Conservation (phyloP, 1,284 basidiomycete genomes). For the Ustilago lituana region DNA sequence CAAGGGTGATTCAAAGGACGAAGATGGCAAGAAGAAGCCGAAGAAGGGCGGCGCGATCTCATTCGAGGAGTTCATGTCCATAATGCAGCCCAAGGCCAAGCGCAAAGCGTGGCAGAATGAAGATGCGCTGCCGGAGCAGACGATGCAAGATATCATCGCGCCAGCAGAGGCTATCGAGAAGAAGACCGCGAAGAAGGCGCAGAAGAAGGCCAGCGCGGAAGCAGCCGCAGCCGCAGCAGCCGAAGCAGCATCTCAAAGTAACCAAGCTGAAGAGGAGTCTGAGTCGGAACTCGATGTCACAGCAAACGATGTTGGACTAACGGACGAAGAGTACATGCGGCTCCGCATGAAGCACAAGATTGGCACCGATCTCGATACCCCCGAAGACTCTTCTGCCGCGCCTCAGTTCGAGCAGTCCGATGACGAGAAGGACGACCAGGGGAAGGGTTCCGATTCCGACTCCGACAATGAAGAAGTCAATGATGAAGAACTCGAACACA, state of each 20-base stretch:
- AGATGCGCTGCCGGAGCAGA: conserved; percentile 43
- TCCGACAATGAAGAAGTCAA: conserved; percentile 28
- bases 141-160: conserved; percentile 30
- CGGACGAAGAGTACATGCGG: conserved; percentile 68
- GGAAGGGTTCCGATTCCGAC: conserved; percentile 26
- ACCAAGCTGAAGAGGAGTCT: conserved; percentile 11
- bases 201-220: conserved; percentile 23
- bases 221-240: conserved; percentile 12
- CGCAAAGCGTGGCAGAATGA: conserved; percentile 64
- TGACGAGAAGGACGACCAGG: conserved; percentile 48
- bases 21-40: conserved; percentile 17
- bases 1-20: conserved; percentile 8
- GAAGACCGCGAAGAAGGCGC: conserved; percentile 38
- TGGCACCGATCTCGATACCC: conserved; percentile 50
- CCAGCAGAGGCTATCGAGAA: conserved; percentile 26
- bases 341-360: conserved; percentile 67
- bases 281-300: conserved; percentile 49
- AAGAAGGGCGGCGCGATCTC: conserved; percentile 48
- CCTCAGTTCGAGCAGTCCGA: conserved; percentile 63
- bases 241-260: background rate
- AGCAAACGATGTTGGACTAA: conserved; percentile 57
- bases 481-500: conserved; percentile 28
- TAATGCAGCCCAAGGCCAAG: conserved; percentile 64
- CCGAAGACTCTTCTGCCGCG: conserved; percentile 10
- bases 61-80: conserved; percentile 65